These are phyloP conservation scores for Phalaenopsis aphrodite DNA, from an alignment of 106 monocot species.

Conservation along the genomic window DNA sequence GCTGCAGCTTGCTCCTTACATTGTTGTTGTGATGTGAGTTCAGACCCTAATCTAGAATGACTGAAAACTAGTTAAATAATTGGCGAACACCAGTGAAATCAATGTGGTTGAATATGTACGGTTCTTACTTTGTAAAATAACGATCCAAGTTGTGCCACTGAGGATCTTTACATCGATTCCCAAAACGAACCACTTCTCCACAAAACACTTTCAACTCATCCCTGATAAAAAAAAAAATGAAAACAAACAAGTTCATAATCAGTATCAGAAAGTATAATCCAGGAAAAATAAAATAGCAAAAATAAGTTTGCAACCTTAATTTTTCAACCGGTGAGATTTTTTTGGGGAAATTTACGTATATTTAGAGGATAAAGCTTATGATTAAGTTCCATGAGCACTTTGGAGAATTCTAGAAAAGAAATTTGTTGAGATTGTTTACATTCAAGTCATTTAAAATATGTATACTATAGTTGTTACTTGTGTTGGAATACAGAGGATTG, in stretches of 20 bases:
- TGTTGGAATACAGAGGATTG: too few species aligned
- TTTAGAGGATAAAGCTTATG: too few species aligned
- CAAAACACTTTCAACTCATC: conserved; percentile 74
- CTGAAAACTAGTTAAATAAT: conserved; percentile 4
- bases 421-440: too few species aligned
- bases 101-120: not conserved
- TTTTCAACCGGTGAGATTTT: too few species aligned
- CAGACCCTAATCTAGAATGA: conserved; percentile 54
- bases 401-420: too few species aligned
- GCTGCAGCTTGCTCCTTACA: conserved; percentile 56
- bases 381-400: too few species aligned
- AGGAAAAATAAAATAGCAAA: not conserved
- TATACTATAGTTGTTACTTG: too few species aligned
- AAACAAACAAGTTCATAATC: not conserved
- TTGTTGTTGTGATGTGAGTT: conserved; percentile 50
- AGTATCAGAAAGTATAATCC: not conserved
- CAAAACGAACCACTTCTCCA: conserved; percentile 68
- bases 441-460: too few species aligned
- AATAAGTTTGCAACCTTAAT: too few species aligned
- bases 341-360: too few species aligned
- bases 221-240: conserved; percentile 26
- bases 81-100: not conserved
- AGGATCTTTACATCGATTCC: conserved; percentile 79
- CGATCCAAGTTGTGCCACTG: conserved; percentile 83
- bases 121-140: conserved; percentile 21